Conservation (phyloP, 208 protist species). For the Angomonas deanei region DNA sequence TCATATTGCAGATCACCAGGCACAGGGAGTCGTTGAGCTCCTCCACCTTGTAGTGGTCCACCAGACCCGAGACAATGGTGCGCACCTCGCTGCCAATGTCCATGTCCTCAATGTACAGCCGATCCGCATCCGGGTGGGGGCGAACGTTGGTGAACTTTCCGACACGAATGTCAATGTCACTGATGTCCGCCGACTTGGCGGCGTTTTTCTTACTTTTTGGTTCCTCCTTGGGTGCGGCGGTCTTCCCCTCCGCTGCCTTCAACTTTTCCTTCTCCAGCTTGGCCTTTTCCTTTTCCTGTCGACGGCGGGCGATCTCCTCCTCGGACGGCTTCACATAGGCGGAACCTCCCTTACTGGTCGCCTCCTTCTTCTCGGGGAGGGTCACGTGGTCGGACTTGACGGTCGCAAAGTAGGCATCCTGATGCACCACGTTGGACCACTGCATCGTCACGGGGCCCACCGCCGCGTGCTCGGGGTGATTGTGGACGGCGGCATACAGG, state of each 20-base stretch:
- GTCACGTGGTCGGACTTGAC: constrained; percentile 20
- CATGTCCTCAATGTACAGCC: constrained; percentile 91
- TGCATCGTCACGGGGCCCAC: constrained; percentile 23
- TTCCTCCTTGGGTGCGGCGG: neutral
- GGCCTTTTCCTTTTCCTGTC: constrained; percentile 67
- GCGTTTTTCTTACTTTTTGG: constrained; percentile 1
- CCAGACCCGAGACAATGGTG: constrained; percentile 90
- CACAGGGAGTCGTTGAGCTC: constrained; percentile 74
- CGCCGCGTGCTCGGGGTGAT: constrained; percentile 23
- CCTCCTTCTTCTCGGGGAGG: neutral
- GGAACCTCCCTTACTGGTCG: constrained; percentile 1
- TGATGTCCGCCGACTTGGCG: constrained; percentile 12
- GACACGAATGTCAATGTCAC: constrained; percentile 62
- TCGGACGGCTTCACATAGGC: constrained; percentile 68
- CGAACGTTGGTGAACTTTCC: constrained; percentile 77
- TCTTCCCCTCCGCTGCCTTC: constrained; percentile 24
- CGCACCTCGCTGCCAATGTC: constrained; percentile 85
- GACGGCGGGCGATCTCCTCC: constrained; percentile 75
- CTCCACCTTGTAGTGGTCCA: constrained; percentile 66
- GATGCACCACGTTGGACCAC: constrained; percentile 35
- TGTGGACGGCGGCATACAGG: constrained; percentile 54
- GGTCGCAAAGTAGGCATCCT: constrained; percentile 32
- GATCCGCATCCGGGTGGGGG: constrained; percentile 79
- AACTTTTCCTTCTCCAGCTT: constrained; percentile 54
- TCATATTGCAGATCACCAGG: constrained; percentile 91